phyloP scores from a whole-genome alignment of 2,329 filamentous ascomycete genomes.

The Colletotrichum tabaci region DNA sequence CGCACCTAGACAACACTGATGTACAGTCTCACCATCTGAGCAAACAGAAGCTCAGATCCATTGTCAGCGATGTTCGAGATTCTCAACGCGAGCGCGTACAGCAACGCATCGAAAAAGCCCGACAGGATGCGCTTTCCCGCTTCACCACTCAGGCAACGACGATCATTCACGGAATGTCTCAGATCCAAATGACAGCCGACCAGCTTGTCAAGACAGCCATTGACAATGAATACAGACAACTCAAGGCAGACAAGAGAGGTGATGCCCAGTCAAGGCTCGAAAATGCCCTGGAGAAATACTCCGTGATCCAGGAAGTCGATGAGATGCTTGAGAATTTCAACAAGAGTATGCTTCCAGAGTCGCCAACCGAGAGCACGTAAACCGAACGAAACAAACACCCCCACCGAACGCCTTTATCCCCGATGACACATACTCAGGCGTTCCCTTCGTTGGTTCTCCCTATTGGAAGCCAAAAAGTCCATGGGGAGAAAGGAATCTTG shows the following conservation, averaged over 20 bases:
- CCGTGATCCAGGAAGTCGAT: neutral
- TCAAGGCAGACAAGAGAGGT: neutral
- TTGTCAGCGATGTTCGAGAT: neutral
- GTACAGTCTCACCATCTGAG: neutral
- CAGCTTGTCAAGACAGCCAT: neutral
- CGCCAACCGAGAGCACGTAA: neutral
- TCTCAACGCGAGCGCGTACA: neutral
- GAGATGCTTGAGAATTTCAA: neutral
- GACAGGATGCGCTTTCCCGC: neutral
- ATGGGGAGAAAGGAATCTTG: neutral
- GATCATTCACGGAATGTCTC: neutral
- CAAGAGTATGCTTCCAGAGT: neutral
- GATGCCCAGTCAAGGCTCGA: neutral
- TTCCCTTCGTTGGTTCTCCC: too few species aligned
- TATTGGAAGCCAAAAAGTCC: too few species aligned
- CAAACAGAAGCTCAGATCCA: neutral
- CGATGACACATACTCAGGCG: neutral
- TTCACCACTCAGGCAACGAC: neutral
- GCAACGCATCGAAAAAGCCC: neutral
- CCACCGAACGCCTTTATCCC: neutral
- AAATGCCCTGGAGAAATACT: neutral
- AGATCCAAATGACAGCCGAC: neutral
- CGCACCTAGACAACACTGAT: too few species aligned
- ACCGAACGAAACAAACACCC: neutral
- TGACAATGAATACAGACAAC: neutral